phyloP scores from a whole-genome alignment of 805 yeast species.

The Candida vaughaniae region DNA sequence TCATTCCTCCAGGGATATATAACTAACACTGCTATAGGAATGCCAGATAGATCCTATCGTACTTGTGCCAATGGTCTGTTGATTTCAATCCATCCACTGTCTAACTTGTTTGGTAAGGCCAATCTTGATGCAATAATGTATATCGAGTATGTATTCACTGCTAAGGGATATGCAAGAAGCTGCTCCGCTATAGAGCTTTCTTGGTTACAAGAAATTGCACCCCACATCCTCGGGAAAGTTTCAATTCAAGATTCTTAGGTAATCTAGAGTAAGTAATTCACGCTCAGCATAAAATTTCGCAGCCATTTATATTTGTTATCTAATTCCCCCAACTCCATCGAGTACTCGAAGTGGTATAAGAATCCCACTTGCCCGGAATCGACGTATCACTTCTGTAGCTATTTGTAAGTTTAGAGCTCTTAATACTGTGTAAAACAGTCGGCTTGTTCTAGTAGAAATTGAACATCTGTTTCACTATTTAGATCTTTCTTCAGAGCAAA shows the following conservation, averaged over 20 bases:
- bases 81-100: conserved; percentile 87
- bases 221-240: conserved; percentile 53
- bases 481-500: no score
- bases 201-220: conserved; percentile 85
- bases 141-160: conserved; percentile 89
- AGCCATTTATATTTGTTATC: no score
- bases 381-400: no score
- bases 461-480: no score
- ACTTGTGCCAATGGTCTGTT: conserved; percentile 83
- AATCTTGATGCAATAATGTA: conserved; percentile 87
- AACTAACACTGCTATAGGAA: conserved; percentile 88
- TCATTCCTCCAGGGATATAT: conserved; percentile 82
- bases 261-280: no score
- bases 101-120: conserved; percentile 73
- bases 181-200: conserved; percentile 78
- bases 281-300: no score
- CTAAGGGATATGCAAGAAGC: conserved; percentile 87
- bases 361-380: no score
- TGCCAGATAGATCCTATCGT: conserved; percentile 91
- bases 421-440: no score
- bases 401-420: no score
- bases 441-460: no score
- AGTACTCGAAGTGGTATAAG: no score
- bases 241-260: not conserved
- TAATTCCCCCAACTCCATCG: no score